Percentiles rank a stretch among this genome's conserved stretches.
Evolutionary conservation across 306 rosid species (phyloP).

Genomic region (Dicorynia guianensis): DNA sequence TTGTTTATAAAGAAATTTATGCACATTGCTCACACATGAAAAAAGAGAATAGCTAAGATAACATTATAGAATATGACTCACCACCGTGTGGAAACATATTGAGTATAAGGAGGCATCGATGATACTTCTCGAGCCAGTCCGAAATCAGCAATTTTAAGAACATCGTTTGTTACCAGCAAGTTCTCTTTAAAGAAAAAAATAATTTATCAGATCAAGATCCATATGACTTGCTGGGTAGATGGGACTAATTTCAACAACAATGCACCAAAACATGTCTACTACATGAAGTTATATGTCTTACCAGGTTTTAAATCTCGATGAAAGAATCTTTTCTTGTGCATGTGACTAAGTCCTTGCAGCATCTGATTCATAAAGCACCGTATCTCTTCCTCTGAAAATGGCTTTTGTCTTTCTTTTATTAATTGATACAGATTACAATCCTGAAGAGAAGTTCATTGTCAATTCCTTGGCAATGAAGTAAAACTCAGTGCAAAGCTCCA

Average conservation of each 20-base stretch:
- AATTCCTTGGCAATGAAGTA: constrained; percentile 38
- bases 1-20: constrained; percentile 8
- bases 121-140: constrained; percentile 91
- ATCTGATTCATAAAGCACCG: constrained; percentile 74
- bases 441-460: constrained; percentile 57
- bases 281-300: constrained; percentile 36
- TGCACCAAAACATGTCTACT: constrained; percentile 24
- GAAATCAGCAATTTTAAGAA: constrained; percentile 87
- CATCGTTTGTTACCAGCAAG: constrained; percentile 77
- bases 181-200: constrained; percentile 60
- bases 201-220: constrained; percentile 18
- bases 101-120: constrained; percentile 88
- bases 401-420: constrained; percentile 71
- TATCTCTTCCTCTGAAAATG: constrained; percentile 79
- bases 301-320: constrained; percentile 92
- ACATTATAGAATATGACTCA: constrained; percentile 53
- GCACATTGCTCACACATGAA: neutral
- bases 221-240: constrained; percentile 29
- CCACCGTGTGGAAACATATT: constrained; percentile 96
- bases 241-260: constrained; percentile 6
- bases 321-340: constrained; percentile 79
- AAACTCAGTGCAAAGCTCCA: constrained; percentile 32
- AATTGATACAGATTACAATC: constrained; percentile 77
- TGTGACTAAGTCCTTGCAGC: constrained; percentile 72
- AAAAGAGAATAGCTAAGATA: constrained; percentile 24